Conservation (phyloP, 768 basidiomycete genomes). For the Lactifluus pinguis region DNA sequence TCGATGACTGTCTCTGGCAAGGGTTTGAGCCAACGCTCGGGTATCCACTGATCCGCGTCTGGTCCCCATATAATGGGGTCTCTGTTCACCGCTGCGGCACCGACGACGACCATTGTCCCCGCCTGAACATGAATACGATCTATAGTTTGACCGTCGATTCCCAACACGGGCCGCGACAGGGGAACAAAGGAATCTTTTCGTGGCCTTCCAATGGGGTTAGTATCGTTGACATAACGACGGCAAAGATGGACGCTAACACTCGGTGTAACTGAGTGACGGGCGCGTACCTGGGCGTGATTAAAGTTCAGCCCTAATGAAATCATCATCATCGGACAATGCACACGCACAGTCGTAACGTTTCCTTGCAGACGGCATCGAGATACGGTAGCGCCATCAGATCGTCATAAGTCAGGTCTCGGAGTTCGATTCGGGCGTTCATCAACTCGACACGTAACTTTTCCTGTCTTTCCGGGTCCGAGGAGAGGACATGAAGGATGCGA, state of each 20-base stretch:
- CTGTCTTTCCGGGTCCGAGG: slow-evolving; percentile 17
- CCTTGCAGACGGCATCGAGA: slow-evolving; percentile 31
- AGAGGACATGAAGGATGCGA: slow-evolving; percentile 20
- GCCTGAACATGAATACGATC: not conserved
- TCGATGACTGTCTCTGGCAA: slow-evolving; percentile 15
- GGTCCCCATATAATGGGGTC: slow-evolving; percentile 18
- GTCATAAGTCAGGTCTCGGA: slow-evolving; percentile 25
- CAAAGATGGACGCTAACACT: slow-evolving; percentile 1
- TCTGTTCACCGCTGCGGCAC: slow-evolving; percentile 12
- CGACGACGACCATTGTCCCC: slow-evolving; percentile 16
- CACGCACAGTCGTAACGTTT: slow-evolving; percentile 26
- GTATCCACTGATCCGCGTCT: slow-evolving; percentile 17
- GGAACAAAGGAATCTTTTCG: slow-evolving; percentile 6
- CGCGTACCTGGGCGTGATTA: not conserved
- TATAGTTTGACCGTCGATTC: not conserved
- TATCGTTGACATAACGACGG: not conserved
- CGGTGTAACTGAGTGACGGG: slow-evolving; percentile 17
- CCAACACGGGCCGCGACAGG: slow-evolving; percentile 1
- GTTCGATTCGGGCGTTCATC: slow-evolving; percentile 7
- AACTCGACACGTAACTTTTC: slow-evolving; percentile 16
- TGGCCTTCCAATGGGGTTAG: not conserved
- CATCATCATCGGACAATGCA: not conserved
- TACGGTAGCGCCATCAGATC: slow-evolving; percentile 30
- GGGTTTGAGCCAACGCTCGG: slow-evolving; percentile 21
- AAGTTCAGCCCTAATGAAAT: not conserved